Conservation (phyloP, 257 asterid genomes). For the Nemophila menziesii region DNA sequence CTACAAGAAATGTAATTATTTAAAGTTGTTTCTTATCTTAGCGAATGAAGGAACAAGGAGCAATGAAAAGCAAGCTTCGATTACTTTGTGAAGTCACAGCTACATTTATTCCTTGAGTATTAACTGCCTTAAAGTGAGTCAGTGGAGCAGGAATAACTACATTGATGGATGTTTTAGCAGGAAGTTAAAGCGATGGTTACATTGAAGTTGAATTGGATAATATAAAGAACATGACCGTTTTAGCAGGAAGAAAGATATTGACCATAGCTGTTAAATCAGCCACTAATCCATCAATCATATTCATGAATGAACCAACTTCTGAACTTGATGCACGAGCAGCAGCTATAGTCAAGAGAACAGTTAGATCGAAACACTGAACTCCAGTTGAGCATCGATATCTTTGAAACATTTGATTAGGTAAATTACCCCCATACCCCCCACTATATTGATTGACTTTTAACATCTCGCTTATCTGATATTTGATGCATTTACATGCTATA, state of each 20-base stretch:
- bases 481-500: conserved; percentile 5
- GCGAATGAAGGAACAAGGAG: conserved; percentile 67
- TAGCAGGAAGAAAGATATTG: conserved; percentile 55
- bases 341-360: conserved; percentile 64
- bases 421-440: no score
- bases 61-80: conserved; percentile 43
- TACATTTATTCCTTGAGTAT: conserved; percentile 58
- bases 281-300: conserved; percentile 67
- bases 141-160: conserved; percentile 76
- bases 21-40: no score
- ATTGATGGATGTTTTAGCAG: conserved; percentile 62
- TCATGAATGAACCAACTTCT: conserved; percentile 71
- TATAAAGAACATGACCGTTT: conserved; percentile 51
- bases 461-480: no score
- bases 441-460: no score
- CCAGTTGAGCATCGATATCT: conserved; percentile 61
- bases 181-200: conserved; percentile 59
- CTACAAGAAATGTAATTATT: no score
- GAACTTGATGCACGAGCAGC: conserved; percentile 73
- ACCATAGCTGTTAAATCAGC: conserved; percentile 71
- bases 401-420: conserved; percentile 72
- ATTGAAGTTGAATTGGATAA: conserved; percentile 56
- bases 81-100: conserved; percentile 50
- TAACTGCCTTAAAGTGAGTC: conserved; percentile 67
- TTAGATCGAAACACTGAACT: conserved; percentile 64